Evolutionary conservation across 352 stramenopile genomes (phyloP).

Genomic region (Phytophthora niederhauseri): DNA sequence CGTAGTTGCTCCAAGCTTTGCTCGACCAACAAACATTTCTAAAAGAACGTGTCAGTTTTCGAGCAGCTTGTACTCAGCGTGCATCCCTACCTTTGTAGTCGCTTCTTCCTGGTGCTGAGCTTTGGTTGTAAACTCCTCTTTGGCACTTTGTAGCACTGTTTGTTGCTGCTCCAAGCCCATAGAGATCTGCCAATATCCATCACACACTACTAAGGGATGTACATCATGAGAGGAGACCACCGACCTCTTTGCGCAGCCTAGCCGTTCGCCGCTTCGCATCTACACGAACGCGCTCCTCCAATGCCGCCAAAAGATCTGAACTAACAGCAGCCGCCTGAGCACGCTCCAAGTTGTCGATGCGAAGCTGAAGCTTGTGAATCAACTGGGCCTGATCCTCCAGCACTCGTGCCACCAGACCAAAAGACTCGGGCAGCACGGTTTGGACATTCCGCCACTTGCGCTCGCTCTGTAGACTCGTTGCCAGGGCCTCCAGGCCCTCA

Average conservation of each 20-base stretch:
- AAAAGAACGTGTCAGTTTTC: background rate
- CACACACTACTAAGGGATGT: too few relatives aligned
- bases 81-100: slow-evolving; percentile 3
- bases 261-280: slow-evolving; percentile 13
- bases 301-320: slow-evolving; percentile 1
- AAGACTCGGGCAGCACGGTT: slow-evolving; percentile 45
- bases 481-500: slow-evolving; percentile 14
- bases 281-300: slow-evolving; percentile 24
- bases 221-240: background rate
- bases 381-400: slow-evolving; percentile 43
- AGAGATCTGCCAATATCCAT: slow-evolving; percentile 28
- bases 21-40: slow-evolving; percentile 20
- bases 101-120: slow-evolving; percentile 3
- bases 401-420: slow-evolving; percentile 45
- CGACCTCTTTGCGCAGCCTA: slow-evolving; percentile 29
- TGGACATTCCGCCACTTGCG: slow-evolving; percentile 75
- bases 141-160: background rate
- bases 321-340: background rate
- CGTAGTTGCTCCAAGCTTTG: slow-evolving; percentile 13
- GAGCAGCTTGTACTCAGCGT: background rate
- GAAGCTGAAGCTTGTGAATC: slow-evolving; percentile 27
- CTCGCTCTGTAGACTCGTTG: slow-evolving; percentile 42
- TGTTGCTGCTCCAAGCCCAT: slow-evolving; percentile 23
- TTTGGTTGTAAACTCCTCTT: slow-evolving; percentile 6
- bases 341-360: slow-evolving; percentile 29